These are phyloP conservation scores for Tylopilus cervinicoccineus DNA, from an alignment of 768 basidiomycete genomes.

Conservation along the genomic window DNA sequence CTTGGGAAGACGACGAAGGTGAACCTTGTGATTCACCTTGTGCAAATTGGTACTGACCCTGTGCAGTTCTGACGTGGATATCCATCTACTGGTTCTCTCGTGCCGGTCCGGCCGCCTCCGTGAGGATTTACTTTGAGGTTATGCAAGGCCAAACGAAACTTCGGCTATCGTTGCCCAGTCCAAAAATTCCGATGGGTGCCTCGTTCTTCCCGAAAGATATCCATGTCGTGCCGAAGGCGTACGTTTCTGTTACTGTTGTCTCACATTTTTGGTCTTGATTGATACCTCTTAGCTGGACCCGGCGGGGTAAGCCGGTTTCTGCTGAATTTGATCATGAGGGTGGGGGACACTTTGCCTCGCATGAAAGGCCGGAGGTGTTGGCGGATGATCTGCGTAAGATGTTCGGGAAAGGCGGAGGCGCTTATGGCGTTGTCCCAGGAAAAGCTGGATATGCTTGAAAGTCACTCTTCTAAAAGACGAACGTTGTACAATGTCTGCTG, in stretches of 20 bases:
- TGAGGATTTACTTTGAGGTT: conserved; percentile 57
- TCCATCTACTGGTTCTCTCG: conserved; percentile 59
- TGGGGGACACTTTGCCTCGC: conserved; percentile 59
- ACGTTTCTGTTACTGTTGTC: conserved; percentile 14
- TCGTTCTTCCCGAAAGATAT: conserved; percentile 53
- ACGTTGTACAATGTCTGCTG: too few relatives aligned
- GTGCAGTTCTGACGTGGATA: conserved; percentile 53
- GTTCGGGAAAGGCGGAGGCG: conserved; percentile 51
- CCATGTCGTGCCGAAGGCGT: conserved; percentile 33
- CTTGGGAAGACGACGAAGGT: conserved; percentile 56
- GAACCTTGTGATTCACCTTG: conserved; percentile 11
- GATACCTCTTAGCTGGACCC: conserved; percentile 37
- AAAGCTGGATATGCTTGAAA: conserved; percentile 40
- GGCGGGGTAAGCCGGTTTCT: conserved; percentile 36
- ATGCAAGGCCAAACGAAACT: conserved; percentile 1
- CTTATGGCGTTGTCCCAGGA: conserved; percentile 44
- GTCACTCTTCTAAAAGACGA: too few relatives aligned
- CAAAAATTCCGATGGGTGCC: conserved; percentile 41
- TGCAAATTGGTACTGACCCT: background rate
- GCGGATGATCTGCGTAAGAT: conserved; percentile 50
- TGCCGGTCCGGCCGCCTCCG: conserved; percentile 51
- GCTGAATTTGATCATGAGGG: conserved; percentile 44
- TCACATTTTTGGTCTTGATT: conserved; percentile 1
- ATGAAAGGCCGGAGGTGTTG: conserved; percentile 46
- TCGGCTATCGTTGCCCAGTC: background rate